Evolutionary conservation across 2,329 filamentous ascomycete genomes (phyloP), one percentile per base, ranked within the genome.

Genomic region (Diaporthe velutina): DNA sequence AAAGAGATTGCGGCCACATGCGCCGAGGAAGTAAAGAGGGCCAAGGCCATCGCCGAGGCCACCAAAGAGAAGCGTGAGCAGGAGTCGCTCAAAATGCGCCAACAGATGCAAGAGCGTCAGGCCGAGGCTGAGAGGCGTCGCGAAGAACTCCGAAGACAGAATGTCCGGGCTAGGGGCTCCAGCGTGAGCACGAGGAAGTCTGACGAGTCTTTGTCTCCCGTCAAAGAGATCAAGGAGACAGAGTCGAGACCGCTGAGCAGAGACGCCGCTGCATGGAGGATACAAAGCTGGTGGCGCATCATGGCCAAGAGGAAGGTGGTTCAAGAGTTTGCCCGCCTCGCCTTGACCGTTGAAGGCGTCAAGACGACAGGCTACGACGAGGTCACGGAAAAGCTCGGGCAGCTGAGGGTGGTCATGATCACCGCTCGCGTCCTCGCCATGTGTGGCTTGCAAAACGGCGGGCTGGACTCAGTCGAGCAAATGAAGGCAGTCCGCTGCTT

Each of bases 1-100:
- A 94, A 93, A 12, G 94, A 96, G 82, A 95, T 96, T 57, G 93
- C 94, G 5, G 93, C 94, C 66, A 89, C 91, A 75, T 96, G 94
- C 80, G 94, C 94, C 28, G 94, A 95, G 82, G 94, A 97, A 81
- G 94, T 97, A 22, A 92, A 93, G 81, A 90, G 94, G 77, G 94
- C 94, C 70, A 96, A 96, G 86, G 93, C 93, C 68, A 89, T 96
- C n/a, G 94, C 94, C 19, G 94, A 95, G 82, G 92, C 90, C 74
- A 95, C 94, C 86, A 95, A 95, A 83, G 93, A 94, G 84, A 93
- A 93, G 82, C 91, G 94, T 77, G 93, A 95, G 80, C 92, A 92
- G 73, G 93, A 96, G 77, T 89, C 94, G 73, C 88, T 88, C 78
- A 91, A 92, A 79, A 88, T 94, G 81, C 91, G 91, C 77, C 84